Evolutionary conservation across 2,329 filamentous ascomycete species (phyloP).

Genomic region (Hyphodiscus sp.): DNA sequence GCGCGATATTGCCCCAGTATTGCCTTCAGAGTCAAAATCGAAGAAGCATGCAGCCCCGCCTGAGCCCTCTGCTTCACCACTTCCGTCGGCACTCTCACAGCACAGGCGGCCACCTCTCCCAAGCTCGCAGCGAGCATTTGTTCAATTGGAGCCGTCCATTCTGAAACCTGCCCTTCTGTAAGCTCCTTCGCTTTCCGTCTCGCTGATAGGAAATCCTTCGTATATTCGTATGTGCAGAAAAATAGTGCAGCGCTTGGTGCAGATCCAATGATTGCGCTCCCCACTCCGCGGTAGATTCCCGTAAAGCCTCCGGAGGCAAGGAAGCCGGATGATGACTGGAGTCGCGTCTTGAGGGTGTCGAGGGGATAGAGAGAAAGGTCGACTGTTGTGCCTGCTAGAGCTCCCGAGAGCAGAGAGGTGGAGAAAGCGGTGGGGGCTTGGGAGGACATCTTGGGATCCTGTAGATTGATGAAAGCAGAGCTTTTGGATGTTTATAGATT

Average conservation of each 20-base stretch:
- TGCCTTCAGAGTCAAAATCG: slow-evolving; percentile 57
- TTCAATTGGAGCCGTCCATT: slow-evolving; percentile 34
- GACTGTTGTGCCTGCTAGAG: slow-evolving; percentile 87
- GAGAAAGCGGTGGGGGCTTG: slow-evolving; percentile 42
- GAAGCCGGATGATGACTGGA: slow-evolving; percentile 77
- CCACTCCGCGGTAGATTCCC: slow-evolving; percentile 89
- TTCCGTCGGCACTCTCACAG: slow-evolving; percentile 88
- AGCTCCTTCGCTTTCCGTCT: slow-evolving; percentile 23
- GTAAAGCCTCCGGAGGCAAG: slow-evolving; percentile 79
- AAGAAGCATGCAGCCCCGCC: slow-evolving; percentile 72
- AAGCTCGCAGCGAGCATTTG: slow-evolving; percentile 83
- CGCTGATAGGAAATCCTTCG: slow-evolving; percentile 49
- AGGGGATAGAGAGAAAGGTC: slow-evolving; percentile 96
- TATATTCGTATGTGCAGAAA: slow-evolving; percentile 87
- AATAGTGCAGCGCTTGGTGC: slow-evolving; percentile 93
- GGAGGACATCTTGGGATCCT: slow-evolving; percentile 9
- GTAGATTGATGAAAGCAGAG: neutral
- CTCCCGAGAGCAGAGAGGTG: slow-evolving; percentile 69
- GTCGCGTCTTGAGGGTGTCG: slow-evolving; percentile 96
- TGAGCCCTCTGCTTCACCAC: slow-evolving; percentile 97
- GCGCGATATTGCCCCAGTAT: slow-evolving; percentile 50
- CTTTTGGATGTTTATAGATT: neutral
- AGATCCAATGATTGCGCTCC: slow-evolving; percentile 81
- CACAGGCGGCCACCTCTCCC: slow-evolving; percentile 88
- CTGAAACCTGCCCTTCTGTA: slow-evolving; percentile 20